Evolutionary conservation across 164 flowering plant genomes (phyloP).

Genomic region (Dillenia suffruticosa): DNA sequence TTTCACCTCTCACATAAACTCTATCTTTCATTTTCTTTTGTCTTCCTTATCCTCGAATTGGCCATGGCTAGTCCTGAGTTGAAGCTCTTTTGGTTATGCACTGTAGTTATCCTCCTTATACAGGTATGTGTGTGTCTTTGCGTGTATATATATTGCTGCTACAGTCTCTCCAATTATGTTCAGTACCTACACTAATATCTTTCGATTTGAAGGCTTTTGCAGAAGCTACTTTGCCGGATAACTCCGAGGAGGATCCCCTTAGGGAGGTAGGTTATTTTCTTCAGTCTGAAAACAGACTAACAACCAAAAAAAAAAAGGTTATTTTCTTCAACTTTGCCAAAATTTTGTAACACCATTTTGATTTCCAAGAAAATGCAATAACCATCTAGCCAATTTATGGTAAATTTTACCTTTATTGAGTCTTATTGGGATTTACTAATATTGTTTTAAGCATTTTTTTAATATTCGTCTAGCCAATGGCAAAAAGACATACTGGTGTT

Average conservation of each 20-base stretch:
- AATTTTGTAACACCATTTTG: no score
- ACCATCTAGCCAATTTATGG: no score
- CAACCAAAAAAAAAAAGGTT: no score
- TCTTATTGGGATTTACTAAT: no score
- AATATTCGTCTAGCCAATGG: no score
- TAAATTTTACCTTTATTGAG: no score
- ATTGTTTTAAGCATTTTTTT: no score
- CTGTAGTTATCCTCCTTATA: conserved; percentile 14
- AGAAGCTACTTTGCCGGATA: conserved; percentile 7
- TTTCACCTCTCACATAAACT: background rate
- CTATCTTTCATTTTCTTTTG: background rate
- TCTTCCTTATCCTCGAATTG: background rate
- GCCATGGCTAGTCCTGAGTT: background rate
- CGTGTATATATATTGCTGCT: background rate
- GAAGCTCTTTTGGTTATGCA: conserved; percentile 16
- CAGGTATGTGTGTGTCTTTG: conserved; percentile 17
- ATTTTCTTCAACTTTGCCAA: background rate
- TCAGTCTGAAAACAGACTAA: no score
- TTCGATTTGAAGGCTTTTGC: conserved; percentile 18
- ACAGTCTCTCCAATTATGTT: no score
- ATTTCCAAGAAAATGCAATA: background rate
- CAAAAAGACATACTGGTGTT: no score
- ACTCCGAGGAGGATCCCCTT: conserved; percentile 8
- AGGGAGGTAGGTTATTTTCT: conserved; percentile 11
- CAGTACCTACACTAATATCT: background rate